These are phyloP conservation scores for Spergularia azorica DNA, from an alignment of 179 eudicot genomes.

Conservation along the genomic window DNA sequence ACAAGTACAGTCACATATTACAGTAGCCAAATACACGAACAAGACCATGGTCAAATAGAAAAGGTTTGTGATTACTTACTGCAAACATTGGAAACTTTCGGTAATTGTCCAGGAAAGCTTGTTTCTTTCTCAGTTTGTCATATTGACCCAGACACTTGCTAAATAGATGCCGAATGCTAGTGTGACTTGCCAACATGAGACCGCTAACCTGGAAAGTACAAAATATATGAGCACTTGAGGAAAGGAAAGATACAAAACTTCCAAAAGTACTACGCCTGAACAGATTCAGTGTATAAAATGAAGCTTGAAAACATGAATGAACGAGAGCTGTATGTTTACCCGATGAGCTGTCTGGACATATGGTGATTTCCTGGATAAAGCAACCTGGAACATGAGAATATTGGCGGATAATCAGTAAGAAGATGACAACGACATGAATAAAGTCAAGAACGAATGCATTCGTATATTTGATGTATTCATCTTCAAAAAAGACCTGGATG, in stretches of 20 bases:
- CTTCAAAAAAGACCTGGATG: conserved; percentile 63
- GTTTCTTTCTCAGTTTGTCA: conserved; percentile 90
- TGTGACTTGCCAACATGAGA: conserved; percentile 97
- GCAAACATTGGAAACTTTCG: conserved; percentile 95
- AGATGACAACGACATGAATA: neutral
- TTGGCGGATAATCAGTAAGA: conserved; percentile 4
- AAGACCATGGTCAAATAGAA: neutral
- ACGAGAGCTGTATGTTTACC: conserved; percentile 39
- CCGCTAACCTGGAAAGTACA: conserved; percentile 72
- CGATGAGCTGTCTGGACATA: conserved; percentile 96
- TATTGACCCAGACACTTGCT: conserved; percentile 91
- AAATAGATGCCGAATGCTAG: conserved; percentile 93
- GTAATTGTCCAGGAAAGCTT: conserved; percentile 96
- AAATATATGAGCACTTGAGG: conserved; percentile 5
- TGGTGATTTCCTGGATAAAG: conserved; percentile 95
- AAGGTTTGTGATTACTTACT: conserved; percentile 52
- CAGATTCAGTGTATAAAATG: neutral
- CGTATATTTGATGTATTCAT: neutral
- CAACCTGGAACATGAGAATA: conserved; percentile 58
- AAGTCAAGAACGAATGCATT: neutral
- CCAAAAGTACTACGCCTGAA: neutral
- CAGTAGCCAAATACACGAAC: no score
- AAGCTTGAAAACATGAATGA: neutral
- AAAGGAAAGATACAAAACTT: conserved; percentile 9
- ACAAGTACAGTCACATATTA: no score